Evolutionary conservation across 169 alveolate genomes (phyloP), one percentile per base, ranked within the genome.

Genomic region (Cryptosporidium meleagridis): DNA sequence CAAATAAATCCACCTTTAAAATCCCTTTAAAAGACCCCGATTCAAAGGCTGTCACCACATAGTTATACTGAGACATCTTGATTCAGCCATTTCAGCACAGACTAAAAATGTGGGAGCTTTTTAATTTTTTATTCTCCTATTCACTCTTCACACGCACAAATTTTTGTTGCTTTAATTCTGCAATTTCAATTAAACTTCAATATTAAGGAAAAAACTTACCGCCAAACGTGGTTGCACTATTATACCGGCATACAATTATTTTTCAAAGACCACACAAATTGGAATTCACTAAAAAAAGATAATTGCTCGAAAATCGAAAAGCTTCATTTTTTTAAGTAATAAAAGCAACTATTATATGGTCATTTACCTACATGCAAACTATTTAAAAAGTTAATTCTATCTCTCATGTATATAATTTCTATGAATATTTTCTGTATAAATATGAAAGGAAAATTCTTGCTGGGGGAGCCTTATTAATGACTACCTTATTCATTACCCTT

Each of bases 1-100:
- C 75, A 44, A 80, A 80, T 67, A 80, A 48, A 65, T 80, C 75
- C 48, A 48, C 89, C 33, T 41, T 62, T 67, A 80, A 62, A 6
- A 53, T 37, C 35, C 89, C 75, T 29, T 41, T 80, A 62, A 62
- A 45, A n/a, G 89, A 80, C 29, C 52, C 65, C 18, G 89, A 80
- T 48, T 62, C 75, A 45, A 23, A 62, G 45, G 75, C 89, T 26
- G 89, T 80, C 41, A 80, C 89, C 58, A 80, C 75, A 80, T 80
- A 80, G 51, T 80, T 80, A 44, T 80, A 80, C 52, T 80, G 89
- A 80, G 89, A 80, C 89, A 80, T 80, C 37, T 61, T 65, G 10
- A 59, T 62, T 37, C 31, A 21, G 14, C 18, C 72, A 31, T 65
- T 31, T 33, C 72, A 65, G 26, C 23, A 65, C 51, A 65, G 4